These are phyloP conservation scores for Saccharomycopsis capsularis DNA, from an alignment of 805 yeast genomes.

Conservation along the genomic window DNA sequence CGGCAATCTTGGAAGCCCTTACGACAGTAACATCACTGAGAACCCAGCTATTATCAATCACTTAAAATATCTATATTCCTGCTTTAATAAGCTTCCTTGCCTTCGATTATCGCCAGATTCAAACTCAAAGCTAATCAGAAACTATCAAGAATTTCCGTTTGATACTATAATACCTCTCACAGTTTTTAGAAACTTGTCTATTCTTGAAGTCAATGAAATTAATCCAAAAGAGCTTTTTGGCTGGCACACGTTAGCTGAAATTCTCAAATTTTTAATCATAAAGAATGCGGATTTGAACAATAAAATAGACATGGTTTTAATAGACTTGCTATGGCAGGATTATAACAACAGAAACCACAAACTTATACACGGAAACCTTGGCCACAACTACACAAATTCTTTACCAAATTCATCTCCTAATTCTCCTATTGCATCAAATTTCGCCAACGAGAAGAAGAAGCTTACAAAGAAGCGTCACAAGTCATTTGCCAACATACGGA, in stretches of 20 bases:
- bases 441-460: slow-evolving; percentile 18
- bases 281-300: slow-evolving; percentile 44
- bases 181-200: slow-evolving; percentile 55
- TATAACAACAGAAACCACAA: slow-evolving; percentile 31
- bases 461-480: slow-evolving; percentile 17
- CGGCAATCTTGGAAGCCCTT: slow-evolving; percentile 26
- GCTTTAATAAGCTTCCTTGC: slow-evolving; percentile 61
- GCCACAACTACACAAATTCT: slow-evolving; percentile 3
- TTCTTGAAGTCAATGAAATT: slow-evolving; percentile 50
- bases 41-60: slow-evolving; percentile 36
- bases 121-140: slow-evolving; percentile 48
- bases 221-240: slow-evolving; percentile 63
- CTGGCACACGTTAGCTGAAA: slow-evolving; percentile 52
- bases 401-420: slow-evolving; percentile 10
- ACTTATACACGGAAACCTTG: slow-evolving; percentile 27
- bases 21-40: slow-evolving; percentile 22
- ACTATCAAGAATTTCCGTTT: slow-evolving; percentile 65
- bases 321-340: slow-evolving; percentile 49
- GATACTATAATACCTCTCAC: slow-evolving; percentile 62
- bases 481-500: slow-evolving; percentile 19
- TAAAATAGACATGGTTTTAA: slow-evolving; percentile 43
- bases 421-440: slow-evolving; percentile 4
- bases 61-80: slow-evolving; percentile 46
- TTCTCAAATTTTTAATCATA: slow-evolving; percentile 46
- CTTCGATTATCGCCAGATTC: slow-evolving; percentile 53